A percentile compares a stretch with the other conserved stretches of the same genome.
phyloP scores from a whole-genome alignment of 164 flowering plant genomes.

The Aristolochia fimbriata region DNA sequence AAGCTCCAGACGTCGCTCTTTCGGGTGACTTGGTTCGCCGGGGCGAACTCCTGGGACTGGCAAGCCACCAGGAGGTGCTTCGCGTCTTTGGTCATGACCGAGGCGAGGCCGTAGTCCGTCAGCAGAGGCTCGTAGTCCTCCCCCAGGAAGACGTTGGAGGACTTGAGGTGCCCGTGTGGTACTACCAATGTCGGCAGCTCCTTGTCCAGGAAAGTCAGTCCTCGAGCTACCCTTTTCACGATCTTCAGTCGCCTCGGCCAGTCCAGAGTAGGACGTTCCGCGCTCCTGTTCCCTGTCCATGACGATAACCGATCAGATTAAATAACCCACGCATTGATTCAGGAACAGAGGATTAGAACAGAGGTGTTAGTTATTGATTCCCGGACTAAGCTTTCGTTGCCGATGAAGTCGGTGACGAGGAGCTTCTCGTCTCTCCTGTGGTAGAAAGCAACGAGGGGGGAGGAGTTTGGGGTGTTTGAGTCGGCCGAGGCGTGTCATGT shows the following conservation, averaged over 20 bases:
- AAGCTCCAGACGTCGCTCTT: conserved; percentile 82
- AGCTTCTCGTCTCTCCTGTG: conserved; percentile 85
- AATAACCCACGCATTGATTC: too few species aligned
- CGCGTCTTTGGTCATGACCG: conserved; percentile 53
- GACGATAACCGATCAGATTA: too few species aligned
- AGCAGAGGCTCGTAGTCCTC: conserved; percentile 43
- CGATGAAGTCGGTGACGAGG: conserved; percentile 36
- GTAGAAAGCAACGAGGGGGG: conserved; percentile 66
- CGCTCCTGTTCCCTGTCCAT: conserved; percentile 4
- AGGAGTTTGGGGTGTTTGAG: conserved; percentile 58
- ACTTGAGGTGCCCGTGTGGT: conserved; percentile 85
- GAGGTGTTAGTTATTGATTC: not conserved
- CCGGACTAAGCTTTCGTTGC: conserved; percentile 70
- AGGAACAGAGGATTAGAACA: not conserved
- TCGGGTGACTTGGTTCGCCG: conserved; percentile 33
- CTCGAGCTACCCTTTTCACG: conserved; percentile 67
- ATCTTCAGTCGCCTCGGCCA: conserved; percentile 68
- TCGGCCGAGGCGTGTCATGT: conserved; percentile 75
- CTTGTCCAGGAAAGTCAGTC: conserved; percentile 44
- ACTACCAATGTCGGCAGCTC: conserved; percentile 53
- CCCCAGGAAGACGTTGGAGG: conserved; percentile 73
- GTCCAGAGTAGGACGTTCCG: conserved; percentile 16
- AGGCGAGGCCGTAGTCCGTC: conserved; percentile 54
- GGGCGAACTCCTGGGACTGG: conserved; percentile 59
- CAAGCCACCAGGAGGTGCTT: conserved; percentile 55